phyloP scores from a whole-genome alignment of 2,329 filamentous ascomycete species.

The Ascocoryne sarcoides region DNA sequence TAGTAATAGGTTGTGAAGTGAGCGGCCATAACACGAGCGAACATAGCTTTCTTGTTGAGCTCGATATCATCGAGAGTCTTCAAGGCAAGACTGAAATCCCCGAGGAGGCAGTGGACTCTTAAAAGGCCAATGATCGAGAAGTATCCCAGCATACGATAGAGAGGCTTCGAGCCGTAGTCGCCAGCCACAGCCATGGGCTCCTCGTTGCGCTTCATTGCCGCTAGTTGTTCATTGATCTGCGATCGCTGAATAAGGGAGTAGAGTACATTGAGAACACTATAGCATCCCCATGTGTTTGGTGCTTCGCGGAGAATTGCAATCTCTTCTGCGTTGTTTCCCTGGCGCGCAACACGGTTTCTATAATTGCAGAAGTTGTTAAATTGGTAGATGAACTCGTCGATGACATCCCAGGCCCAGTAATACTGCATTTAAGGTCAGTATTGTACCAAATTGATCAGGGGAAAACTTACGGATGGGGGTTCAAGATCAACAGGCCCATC shows the following conservation, averaged over 20 bases:
- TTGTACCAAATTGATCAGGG: background rate
- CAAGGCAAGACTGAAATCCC: conserved; percentile 94
- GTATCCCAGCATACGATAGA: conserved; percentile 98
- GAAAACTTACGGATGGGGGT: conserved; percentile 74
- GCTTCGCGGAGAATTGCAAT: conserved; percentile 86
- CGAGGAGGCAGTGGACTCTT: conserved; percentile 89
- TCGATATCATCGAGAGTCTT: conserved; percentile 99
- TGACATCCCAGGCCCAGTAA: conserved; percentile 99
- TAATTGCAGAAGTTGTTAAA: conserved; percentile 99
- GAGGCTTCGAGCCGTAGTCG: conserved; percentile 86
- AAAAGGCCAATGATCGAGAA: conserved; percentile 98
- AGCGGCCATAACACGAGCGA: conserved; percentile 96
- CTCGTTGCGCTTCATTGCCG: conserved; percentile 88
- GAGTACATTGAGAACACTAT: conserved; percentile 97
- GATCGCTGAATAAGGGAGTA: conserved; percentile 98
- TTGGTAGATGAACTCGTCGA: conserved; percentile 99
- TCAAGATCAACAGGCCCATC: conserved; percentile 98
- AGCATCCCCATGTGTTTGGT: conserved; percentile 98
- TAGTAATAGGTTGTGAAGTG: conserved; percentile 99
- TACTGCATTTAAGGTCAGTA: conserved; percentile 49
- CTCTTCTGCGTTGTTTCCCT: conserved; percentile 83
- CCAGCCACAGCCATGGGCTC: conserved; percentile 81
- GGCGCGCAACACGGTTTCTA: conserved; percentile 80
- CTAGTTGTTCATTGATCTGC: conserved; percentile 95
- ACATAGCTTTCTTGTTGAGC: conserved; percentile 99